Evolutionary conservation across 2,329 filamentous ascomycete species (phyloP).

Genomic region (Coniochaeta pulveracea): DNA sequence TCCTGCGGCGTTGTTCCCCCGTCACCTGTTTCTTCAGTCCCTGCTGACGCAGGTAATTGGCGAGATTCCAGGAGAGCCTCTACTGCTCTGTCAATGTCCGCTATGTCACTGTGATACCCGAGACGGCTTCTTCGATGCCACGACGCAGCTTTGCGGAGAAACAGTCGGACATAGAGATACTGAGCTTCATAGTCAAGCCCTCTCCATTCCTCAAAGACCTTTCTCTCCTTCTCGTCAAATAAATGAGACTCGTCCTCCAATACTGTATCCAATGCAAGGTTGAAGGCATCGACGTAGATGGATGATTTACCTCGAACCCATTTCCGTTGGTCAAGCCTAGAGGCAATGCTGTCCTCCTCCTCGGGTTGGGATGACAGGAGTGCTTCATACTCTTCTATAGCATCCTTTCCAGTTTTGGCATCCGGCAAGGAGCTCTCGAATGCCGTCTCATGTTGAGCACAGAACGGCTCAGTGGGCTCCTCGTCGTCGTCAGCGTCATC

Average conservation of each 20-base stretch:
- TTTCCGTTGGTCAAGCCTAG: slow-evolving; percentile 35
- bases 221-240: slow-evolving; percentile 68
- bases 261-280: slow-evolving; percentile 80
- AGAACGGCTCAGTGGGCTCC: neutral
- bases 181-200: slow-evolving; percentile 71
- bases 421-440: slow-evolving; percentile 62
- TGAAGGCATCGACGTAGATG: slow-evolving; percentile 96
- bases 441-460: slow-evolving; percentile 47
- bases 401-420: slow-evolving; percentile 54
- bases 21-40: neutral
- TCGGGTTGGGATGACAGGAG: slow-evolving; percentile 47
- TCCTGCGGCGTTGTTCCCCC: slow-evolving; percentile 19
- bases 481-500: slow-evolving; percentile 1
- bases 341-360: slow-evolving; percentile 30
- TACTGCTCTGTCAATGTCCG: slow-evolving; percentile 58
- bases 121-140: slow-evolving; percentile 80
- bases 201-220: slow-evolving; percentile 68
- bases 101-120: slow-evolving; percentile 73
- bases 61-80: slow-evolving; percentile 43
- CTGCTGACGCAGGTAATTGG: neutral
- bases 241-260: slow-evolving; percentile 79
- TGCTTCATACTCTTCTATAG: slow-evolving; percentile 70
- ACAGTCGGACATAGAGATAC: slow-evolving; percentile 89
- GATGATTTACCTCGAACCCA: slow-evolving; percentile 76
- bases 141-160: slow-evolving; percentile 78